Percentiles rank a stretch among this genome's conserved stretches.
phyloP scores from a whole-genome alignment of 495 filamentous ascomycete genomes.

The Viridothelium virens region DNA sequence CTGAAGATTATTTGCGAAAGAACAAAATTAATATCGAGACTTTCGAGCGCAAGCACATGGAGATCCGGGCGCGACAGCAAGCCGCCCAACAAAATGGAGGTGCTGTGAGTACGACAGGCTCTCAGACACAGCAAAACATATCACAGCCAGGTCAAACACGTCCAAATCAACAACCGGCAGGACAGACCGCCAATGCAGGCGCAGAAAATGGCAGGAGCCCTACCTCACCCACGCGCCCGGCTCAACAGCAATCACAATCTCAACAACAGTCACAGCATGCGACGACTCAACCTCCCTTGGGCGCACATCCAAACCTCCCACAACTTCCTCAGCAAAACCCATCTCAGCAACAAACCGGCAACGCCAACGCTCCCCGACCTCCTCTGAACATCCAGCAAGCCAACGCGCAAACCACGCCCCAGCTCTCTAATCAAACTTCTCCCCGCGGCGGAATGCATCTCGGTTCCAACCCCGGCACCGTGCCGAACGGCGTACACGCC shows the following conservation, averaged over 20 bases:
- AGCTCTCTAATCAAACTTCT: constrained; percentile 14
- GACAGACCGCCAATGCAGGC: constrained; percentile 22
- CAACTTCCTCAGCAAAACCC: constrained; percentile 9
- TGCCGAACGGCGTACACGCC: constrained; percentile 40
- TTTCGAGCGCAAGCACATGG: constrained; percentile 8
- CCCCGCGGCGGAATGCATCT: constrained; percentile 13
- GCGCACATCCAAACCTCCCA: background rate
- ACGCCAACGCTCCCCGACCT: constrained; percentile 12
- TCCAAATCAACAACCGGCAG: constrained; percentile 20
- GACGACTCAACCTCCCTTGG: background rate
- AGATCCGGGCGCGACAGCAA: constrained; percentile 4
- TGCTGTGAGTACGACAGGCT: background rate
- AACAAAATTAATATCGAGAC: background rate
- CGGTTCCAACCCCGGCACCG: constrained; percentile 13
- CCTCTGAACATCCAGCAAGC: constrained; percentile 16
- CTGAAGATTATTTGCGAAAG: background rate
- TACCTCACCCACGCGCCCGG: constrained; percentile 21
- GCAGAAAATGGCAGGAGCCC: constrained; percentile 25
- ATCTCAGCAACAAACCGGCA: no score
- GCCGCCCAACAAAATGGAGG: background rate
- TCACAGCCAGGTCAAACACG: constrained; percentile 18
- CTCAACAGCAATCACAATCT: constrained; percentile 16
- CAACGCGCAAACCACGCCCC: no score
- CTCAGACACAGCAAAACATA: constrained; percentile 14
- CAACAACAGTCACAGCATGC: constrained; percentile 12